A percentile compares a stretch with the other conserved stretches of the same genome.
phyloP scores from a whole-genome alignment of 306 rosid species.

The Carpinus fangiana region DNA sequence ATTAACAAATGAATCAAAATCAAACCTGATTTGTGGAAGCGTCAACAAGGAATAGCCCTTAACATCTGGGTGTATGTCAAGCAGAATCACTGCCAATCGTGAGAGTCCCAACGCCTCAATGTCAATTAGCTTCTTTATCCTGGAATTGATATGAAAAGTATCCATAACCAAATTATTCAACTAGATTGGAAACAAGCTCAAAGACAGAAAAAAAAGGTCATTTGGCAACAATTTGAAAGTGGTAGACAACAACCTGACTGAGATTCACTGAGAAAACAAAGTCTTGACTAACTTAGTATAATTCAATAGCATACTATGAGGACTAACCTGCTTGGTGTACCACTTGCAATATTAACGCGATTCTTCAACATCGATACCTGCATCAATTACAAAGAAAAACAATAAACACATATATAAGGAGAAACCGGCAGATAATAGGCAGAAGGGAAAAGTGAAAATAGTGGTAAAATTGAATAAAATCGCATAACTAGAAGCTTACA shows the following conservation, averaged over 20 bases:
- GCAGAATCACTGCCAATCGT: conserved; percentile 62
- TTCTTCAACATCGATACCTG: conserved; percentile 74
- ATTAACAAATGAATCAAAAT: not conserved
- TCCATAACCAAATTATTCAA: not conserved
- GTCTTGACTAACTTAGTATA: not conserved
- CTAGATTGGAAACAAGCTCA: not conserved
- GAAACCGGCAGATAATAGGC: not conserved
- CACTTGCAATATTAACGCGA: conserved; percentile 86
- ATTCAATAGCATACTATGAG: not conserved
- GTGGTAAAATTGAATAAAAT: too few relatives aligned
- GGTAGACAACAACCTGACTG: not conserved
- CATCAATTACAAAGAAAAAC: conserved; percentile 25
- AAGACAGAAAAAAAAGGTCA: not conserved
- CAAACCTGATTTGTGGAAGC: conserved; percentile 98
- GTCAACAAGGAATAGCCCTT: conserved; percentile 85
- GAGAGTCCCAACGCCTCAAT: conserved; percentile 81
- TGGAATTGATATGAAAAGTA: conserved; percentile 22
- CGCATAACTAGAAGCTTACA: too few relatives aligned
- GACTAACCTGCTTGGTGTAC: conserved; percentile 94
- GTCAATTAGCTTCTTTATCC: conserved; percentile 88
- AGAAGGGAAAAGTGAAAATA: not conserved
- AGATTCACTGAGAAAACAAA: not conserved
- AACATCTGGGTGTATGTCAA: conserved; percentile 75
- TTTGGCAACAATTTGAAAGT: conserved; percentile 6
- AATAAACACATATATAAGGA: conserved; percentile 11